Conservation (phyloP, 495 filamentous ascomycete genomes). For the Talaromyces liani region DNA sequence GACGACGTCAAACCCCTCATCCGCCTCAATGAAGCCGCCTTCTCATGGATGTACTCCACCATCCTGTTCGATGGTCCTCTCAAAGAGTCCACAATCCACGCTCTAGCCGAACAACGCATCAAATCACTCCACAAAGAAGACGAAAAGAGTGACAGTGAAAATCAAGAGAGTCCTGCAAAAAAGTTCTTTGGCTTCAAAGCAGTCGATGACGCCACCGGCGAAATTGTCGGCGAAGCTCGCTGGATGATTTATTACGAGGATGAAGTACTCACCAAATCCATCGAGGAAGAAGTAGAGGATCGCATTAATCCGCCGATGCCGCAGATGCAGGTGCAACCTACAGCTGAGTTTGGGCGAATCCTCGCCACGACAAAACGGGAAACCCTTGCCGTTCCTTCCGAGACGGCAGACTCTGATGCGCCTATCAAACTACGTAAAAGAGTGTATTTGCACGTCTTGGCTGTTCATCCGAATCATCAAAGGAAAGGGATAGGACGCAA, state of each 20-base stretch:
- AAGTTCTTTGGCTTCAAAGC: slow-evolving; percentile 9
- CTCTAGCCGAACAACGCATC: neutral
- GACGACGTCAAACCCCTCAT: neutral
- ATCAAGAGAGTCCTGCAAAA: neutral
- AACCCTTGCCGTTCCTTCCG: neutral
- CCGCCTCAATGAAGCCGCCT: neutral
- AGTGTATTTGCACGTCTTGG: slow-evolving; percentile 36
- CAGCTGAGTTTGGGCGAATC: slow-evolving; percentile 18
- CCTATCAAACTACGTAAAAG: neutral
- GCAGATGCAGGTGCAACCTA: slow-evolving; percentile 4
- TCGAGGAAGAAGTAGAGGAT: slow-evolving; percentile 9
- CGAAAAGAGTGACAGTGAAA: neutral
- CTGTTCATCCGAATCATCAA: slow-evolving; percentile 36
- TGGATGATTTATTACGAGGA: slow-evolving; percentile 16
- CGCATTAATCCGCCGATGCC: neutral
- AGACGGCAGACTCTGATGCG: neutral
- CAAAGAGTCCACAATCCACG: neutral
- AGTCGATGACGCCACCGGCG: slow-evolving; percentile 11
- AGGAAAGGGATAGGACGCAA: slow-evolving; percentile 41
- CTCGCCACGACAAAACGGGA: neutral
- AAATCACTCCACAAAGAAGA: neutral
- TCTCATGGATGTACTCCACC: neutral
- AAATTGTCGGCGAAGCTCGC: slow-evolving; percentile 18
- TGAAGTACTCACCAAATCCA: slow-evolving; percentile 6
- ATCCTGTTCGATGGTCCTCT: slow-evolving; percentile 1